phyloP scores from a whole-genome alignment of 164 flowering plant genomes.

The Annona squamosa region DNA sequence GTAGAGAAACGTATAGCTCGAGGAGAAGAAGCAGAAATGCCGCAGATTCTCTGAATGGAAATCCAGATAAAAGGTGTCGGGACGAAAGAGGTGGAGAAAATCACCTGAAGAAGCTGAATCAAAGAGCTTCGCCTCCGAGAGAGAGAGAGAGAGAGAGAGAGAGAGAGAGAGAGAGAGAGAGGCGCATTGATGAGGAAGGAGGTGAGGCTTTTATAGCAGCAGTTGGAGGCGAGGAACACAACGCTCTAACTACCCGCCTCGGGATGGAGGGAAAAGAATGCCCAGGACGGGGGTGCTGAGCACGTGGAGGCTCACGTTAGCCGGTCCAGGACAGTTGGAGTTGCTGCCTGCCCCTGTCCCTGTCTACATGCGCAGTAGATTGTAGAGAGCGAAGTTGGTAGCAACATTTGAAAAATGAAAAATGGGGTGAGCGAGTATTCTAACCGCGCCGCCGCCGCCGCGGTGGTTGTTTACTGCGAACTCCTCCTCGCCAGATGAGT shows the following conservation, averaged over 20 bases:
- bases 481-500: too few relatives aligned
- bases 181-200: background rate
- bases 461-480: too few relatives aligned
- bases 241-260: background rate
- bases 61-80: background rate
- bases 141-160: background rate
- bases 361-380: background rate
- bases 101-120: background rate
- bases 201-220: background rate
- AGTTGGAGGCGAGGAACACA: background rate
- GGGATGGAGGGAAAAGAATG: background rate
- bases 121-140: background rate
- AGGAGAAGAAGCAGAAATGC: too few relatives aligned
- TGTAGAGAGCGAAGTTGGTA: too few relatives aligned
- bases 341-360: background rate
- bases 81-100: too few relatives aligned
- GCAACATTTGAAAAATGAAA: too few relatives aligned
- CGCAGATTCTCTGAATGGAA: too few relatives aligned
- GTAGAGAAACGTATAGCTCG: too few relatives aligned
- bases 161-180: background rate
- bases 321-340: background rate
- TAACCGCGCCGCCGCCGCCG: too few relatives aligned
- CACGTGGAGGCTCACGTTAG: background rate
- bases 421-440: too few relatives aligned
- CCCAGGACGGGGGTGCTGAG: background rate